Percentiles rank a stretch among this genome's conserved stretches.
These are phyloP conservation scores for Leccinum aurantiacum DNA, from an alignment of 768 basidiomycete species.

Conservation along the genomic window DNA sequence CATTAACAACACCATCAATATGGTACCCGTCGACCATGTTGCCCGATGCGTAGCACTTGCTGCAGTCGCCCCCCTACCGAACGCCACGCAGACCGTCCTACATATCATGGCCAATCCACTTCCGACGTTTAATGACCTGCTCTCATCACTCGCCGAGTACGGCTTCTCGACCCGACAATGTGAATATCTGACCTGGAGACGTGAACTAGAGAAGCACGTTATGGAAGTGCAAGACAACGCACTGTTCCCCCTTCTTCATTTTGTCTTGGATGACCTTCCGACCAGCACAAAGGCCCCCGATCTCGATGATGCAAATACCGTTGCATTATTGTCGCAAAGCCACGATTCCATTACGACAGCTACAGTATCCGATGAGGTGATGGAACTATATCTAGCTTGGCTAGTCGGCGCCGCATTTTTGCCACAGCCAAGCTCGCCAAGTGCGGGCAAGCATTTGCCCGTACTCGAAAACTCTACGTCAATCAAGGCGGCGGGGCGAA, in stretches of 20 bases:
- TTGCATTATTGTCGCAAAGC: constrained; percentile 50
- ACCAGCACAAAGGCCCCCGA: constrained; percentile 94
- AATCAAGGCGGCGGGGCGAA: constrained; percentile 69
- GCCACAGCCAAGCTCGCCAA: constrained; percentile 44
- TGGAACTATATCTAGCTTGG: constrained; percentile 93
- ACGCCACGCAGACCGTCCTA: constrained; percentile 55
- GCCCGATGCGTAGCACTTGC: constrained; percentile 79
- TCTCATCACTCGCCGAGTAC: constrained; percentile 70
- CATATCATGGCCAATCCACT: constrained; percentile 87
- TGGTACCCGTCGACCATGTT: constrained; percentile 97
- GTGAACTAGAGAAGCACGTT: constrained; percentile 91
- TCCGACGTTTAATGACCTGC: constrained; percentile 86
- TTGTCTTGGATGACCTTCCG: constrained; percentile 95
- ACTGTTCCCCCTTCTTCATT: constrained; percentile 94
- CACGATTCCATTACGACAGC: constrained; percentile 36
- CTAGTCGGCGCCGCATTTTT: constrained; percentile 84
- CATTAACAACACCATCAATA: constrained; percentile 96
- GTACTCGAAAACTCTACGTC: constrained; percentile 37
- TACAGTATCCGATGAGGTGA: constrained; percentile 73
- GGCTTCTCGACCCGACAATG: constrained; percentile 77
- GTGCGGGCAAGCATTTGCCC: constrained; percentile 50
- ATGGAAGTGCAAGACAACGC: constrained; percentile 95
- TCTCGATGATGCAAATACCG: constrained; percentile 83
- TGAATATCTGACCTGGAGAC: constrained; percentile 92
- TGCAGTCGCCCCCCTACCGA: constrained; percentile 56